Evolutionary conservation across 2,329 filamentous ascomycete genomes (phyloP), one percentile per base, ranked within the genome.

Genomic region (Neocatenulostroma microsporum): DNA sequence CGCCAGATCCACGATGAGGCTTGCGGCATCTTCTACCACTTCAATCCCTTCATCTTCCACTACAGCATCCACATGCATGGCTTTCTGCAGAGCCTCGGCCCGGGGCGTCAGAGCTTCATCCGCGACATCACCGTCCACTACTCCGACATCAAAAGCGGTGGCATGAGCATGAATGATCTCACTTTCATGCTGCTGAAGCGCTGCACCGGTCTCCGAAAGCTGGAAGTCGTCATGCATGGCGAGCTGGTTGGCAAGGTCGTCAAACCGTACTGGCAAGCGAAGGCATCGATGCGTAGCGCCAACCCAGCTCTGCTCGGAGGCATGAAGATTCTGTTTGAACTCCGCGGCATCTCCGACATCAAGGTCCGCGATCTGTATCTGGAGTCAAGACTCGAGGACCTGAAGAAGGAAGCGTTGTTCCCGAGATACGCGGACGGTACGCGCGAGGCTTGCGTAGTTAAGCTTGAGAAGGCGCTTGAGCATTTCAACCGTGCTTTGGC

Each of bases 1-100:
- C 49, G 46, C 26, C 50, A 55, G 38, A 45, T 55, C 19, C 39
- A 48, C 31, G 24, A 46, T 8, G 53, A 57, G 36, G 48, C 52
- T 1, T 21, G 40, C 4, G 45, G 45, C 8, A 41, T 55, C 10
- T 55, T 47, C 41, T 57, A 56, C 36, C 26, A 39, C 14, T 15
- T 23, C 13, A 57, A 50, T 21, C 17, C 39, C 2, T 49, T 56
- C 32, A 30, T 47, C 6, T 58, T 58, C 46, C 50, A 52, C 36
- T 52, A 48, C 21, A 44, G 47, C 2, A 28, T 40, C 4, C 52
- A 55, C 30, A 15, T 54, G 3, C 35, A 39, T 6, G 39, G 39
- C 8, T 57, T 55, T 21, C 10, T 50, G 1, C 21, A 42, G 3
- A 33, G 21, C 14, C 29, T 55, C 10, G 44, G 41, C 4, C 9